Base-by-base conservation (phyloP, 2,329 filamentous ascomycete genomes). In the Penicillium decumbens region DNA sequence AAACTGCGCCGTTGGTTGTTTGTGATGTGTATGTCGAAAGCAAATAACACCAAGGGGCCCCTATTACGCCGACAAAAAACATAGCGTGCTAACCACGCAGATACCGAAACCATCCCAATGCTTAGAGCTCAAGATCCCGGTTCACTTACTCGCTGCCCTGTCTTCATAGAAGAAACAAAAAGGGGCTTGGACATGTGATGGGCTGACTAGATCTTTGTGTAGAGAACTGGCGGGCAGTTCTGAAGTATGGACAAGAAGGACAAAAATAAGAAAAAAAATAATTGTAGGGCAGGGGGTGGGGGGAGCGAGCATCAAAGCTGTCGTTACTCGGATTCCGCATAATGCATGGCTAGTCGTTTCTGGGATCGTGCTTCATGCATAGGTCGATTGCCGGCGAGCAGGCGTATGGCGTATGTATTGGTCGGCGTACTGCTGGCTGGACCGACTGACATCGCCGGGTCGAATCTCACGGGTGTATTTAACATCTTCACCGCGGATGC, bases 381-480 rank as follows among this genome's bases (percentile, higher is more conserved):
- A 58, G 25, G 65, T 41, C 4, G 65, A 65, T 45, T 66, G 63
- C 6, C 65, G 62, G 54, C 64, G 57, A 20, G 52, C 53, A 6
- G 55, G 38, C 7, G 56, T 47, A 24, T 56, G 56, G 30, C 54
- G 48, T 58, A 46, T 58, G 28, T 59, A 53, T 25, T 59, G 45
- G 20, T 27, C 29, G 38, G 57, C 57, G 23, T 45, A 45, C 53
- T 51, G 61, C 53, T 53, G 61, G 32, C 38, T 37, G 33, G 56
- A 48, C 25, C 51, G 50, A 29, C 23, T 53, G 33, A 58, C 49
- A 33, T 66, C 60, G 18, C 59, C 61, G 3, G 61, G 57, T 13
- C 56, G 50, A 29, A 66, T 58, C 24, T 65, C 58, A 7, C 62
- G 60, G n/a, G 58, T 49, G 45, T 62, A 66, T 41, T 58, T 66